phyloP scores from a whole-genome alignment of 768 basidiomycete species.

The Lactarius quietus region DNA sequence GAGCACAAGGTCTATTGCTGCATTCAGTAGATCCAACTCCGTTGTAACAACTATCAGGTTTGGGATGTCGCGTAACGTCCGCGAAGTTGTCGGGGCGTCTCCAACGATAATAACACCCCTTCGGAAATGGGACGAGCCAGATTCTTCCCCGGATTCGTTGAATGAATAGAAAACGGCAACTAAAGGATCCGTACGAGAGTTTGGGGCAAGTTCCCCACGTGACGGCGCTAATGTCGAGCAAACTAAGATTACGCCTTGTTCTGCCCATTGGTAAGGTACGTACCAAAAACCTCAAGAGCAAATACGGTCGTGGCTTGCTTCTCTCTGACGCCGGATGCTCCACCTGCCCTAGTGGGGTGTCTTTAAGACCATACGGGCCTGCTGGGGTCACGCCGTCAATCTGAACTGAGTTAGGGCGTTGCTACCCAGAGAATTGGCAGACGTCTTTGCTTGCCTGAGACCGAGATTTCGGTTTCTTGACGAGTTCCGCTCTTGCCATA shows the following conservation, averaged over 20 bases:
- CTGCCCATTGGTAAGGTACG: neutral
- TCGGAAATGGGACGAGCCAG: slow-evolving; percentile 34
- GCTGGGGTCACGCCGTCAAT: slow-evolving; percentile 75
- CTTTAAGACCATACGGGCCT: slow-evolving; percentile 65
- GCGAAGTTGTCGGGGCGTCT: slow-evolving; percentile 37
- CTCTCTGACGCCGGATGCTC: slow-evolving; percentile 43
- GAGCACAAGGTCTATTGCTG: slow-evolving; percentile 64
- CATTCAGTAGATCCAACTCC: slow-evolving; percentile 82
- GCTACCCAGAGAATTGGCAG: neutral
- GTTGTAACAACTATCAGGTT: slow-evolving; percentile 54
- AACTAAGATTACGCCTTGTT: neutral
- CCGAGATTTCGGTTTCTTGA: slow-evolving; percentile 30
- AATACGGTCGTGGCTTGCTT: slow-evolving; percentile 74
- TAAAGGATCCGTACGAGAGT: slow-evolving; percentile 64
- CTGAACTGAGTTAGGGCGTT: slow-evolving; percentile 33
- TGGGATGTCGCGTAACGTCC: slow-evolving; percentile 42
- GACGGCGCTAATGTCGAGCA: slow-evolving; percentile 40
- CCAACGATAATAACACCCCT: slow-evolving; percentile 55
- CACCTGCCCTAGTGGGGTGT: slow-evolving; percentile 44
- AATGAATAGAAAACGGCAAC: slow-evolving; percentile 70
- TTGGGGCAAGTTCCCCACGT: slow-evolving; percentile 52
- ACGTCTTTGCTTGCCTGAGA: slow-evolving; percentile 48
- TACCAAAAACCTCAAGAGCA: slow-evolving; percentile 84
- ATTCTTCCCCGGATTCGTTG: slow-evolving; percentile 43
- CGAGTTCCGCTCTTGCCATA: slow-evolving; percentile 28